Conservation (phyloP, 495 filamentous ascomycete genomes). For the Neurospora sp. region DNA sequence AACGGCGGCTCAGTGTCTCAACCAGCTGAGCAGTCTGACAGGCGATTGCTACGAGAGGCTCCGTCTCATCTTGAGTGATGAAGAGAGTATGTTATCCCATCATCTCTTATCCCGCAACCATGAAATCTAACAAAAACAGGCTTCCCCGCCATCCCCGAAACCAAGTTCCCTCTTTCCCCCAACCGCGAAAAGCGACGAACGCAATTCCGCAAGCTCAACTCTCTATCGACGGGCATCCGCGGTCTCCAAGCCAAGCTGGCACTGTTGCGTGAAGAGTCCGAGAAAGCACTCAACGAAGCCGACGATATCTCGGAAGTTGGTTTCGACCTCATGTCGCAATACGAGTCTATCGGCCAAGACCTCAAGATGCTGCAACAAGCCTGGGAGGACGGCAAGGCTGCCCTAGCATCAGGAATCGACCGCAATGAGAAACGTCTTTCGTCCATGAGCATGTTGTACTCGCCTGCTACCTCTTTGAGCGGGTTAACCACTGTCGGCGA, state of each 20-base stretch:
- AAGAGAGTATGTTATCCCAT: slow-evolving; percentile 55
- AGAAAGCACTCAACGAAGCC: slow-evolving; percentile 60
- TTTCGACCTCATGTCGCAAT: slow-evolving; percentile 69
- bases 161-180: slow-evolving; percentile 61
- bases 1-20: slow-evolving; percentile 65
- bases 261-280: slow-evolving; percentile 80
- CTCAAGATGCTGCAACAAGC: slow-evolving; percentile 73
- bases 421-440: slow-evolving; percentile 60
- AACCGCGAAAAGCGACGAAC: slow-evolving; percentile 69
- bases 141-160: slow-evolving; percentile 39
- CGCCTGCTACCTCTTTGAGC: slow-evolving; percentile 69
- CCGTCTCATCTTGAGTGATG: slow-evolving; percentile 62
- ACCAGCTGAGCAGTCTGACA: slow-evolving; percentile 47
- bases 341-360: slow-evolving; percentile 88
- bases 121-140: slow-evolving; percentile 10
- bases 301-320: slow-evolving; percentile 66
- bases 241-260: slow-evolving; percentile 93
- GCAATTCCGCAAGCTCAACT: slow-evolving; percentile 76
- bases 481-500: slow-evolving; percentile 80
- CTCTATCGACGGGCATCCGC: slow-evolving; percentile 80
- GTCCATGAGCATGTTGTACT: slow-evolving; percentile 58
- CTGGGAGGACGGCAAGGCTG: slow-evolving; percentile 79
- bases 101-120: too few species aligned
- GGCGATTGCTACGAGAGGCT: slow-evolving; percentile 46
- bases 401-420: slow-evolving; percentile 64